Evolutionary conservation across 169 alveolate species (phyloP).

Genomic region (Blepharisma undulans): DNA sequence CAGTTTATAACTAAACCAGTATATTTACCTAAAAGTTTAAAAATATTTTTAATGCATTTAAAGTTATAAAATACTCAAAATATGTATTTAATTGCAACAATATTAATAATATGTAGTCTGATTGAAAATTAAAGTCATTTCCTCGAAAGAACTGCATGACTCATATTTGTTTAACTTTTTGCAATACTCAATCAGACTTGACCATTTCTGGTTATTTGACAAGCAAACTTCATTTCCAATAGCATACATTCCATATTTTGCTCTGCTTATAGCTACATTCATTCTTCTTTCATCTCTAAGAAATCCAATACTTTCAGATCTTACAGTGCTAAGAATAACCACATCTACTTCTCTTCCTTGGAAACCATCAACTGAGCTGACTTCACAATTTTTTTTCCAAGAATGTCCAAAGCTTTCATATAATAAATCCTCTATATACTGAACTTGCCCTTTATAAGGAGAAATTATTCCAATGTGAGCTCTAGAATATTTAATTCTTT

Average conservation of each 20-base stretch:
- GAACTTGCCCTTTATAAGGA: conserved; percentile 94
- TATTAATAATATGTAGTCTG: neutral
- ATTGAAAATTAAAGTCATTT: neutral
- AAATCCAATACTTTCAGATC: conserved; percentile 89
- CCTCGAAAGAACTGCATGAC: neutral
- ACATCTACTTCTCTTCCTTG: conserved; percentile 95
- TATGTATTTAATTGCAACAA: conserved; percentile 34
- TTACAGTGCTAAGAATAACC: conserved; percentile 91
- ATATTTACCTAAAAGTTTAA: too few species aligned
- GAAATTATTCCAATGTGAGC: conserved; percentile 92
- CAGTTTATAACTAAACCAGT: too few species aligned
- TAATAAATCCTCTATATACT: conserved; percentile 43
- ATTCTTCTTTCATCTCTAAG: conserved; percentile 92
- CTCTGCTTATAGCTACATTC: conserved; percentile 96
- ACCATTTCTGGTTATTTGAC: neutral
- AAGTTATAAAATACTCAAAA: too few species aligned
- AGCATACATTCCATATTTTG: conserved; percentile 74
- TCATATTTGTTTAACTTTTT: neutral
- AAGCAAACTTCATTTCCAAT: conserved; percentile 54
- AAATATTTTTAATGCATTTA: too few species aligned
- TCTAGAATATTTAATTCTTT: conserved; percentile 50
- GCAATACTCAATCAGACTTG: neutral
- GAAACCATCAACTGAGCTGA: conserved; percentile 93
- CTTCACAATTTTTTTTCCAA: conserved; percentile 59
- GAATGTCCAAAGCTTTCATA: conserved; percentile 62